phyloP scores from a whole-genome alignment of 106 monocot species.

The Dendrobium huoshanense region DNA sequence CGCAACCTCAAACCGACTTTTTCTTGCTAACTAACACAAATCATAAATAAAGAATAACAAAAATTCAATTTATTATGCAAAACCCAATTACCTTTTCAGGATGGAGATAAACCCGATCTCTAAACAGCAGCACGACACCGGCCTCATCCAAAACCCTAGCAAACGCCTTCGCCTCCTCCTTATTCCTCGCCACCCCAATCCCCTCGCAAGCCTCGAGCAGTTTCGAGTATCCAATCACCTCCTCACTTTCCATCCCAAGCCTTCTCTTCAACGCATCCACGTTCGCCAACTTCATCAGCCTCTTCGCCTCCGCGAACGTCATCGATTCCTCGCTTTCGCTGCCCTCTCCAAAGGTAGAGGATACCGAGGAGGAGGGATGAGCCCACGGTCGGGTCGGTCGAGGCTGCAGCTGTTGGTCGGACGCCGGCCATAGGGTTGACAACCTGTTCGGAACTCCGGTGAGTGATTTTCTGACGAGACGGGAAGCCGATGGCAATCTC shows the following conservation, averaged over 20 bases:
- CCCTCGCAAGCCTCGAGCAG: slow-evolving; percentile 62
- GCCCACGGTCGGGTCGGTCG: slow-evolving; percentile 10
- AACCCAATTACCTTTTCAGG: slow-evolving; percentile 63
- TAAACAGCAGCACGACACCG: slow-evolving; percentile 78
- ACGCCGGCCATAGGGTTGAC: neutral
- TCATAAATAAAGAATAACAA: neutral
- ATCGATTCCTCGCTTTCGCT: slow-evolving; percentile 3
- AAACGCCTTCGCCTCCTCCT: slow-evolving; percentile 64
- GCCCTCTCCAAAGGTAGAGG: neutral
- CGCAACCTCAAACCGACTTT: neutral
- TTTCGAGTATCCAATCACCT: slow-evolving; percentile 76
- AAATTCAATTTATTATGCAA: neutral
- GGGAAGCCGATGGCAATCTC: slow-evolving; percentile 24
- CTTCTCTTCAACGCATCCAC: slow-evolving; percentile 79
- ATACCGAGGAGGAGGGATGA: neutral
- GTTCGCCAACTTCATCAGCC: slow-evolving; percentile 78
- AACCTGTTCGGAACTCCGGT: neutral
- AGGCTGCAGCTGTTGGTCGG: slow-evolving; percentile 12
- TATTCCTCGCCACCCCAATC: slow-evolving; percentile 48
- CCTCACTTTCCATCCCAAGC: slow-evolving; percentile 53
- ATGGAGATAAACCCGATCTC: slow-evolving; percentile 87
- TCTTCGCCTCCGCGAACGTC: slow-evolving; percentile 60
- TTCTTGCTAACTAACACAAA: neutral
- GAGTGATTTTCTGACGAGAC: slow-evolving; percentile 9
- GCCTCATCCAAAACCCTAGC: slow-evolving; percentile 78